These are phyloP conservation scores for Yamadazyma dendronema DNA, from an alignment of 1,139 yeast species.

Conservation along the genomic window DNA sequence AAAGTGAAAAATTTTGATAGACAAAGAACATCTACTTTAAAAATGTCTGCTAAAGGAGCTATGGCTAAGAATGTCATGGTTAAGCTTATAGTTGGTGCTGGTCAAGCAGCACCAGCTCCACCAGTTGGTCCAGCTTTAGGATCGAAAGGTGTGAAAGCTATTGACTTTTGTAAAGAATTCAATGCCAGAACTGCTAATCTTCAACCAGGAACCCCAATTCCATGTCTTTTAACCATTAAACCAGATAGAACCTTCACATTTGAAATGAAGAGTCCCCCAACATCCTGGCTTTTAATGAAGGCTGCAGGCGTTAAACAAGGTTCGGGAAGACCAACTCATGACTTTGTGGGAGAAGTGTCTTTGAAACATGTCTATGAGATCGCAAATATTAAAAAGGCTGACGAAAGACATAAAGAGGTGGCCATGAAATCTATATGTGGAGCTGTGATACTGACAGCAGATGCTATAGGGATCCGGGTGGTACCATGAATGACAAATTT, in stretches of 20 bases:
- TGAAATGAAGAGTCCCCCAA: slow-evolving; percentile 88
- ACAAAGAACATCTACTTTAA: background rate
- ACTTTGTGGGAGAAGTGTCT: slow-evolving; percentile 67
- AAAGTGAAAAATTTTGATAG: slow-evolving; percentile 10
- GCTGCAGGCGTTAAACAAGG: slow-evolving; percentile 88
- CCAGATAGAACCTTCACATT: slow-evolving; percentile 92
- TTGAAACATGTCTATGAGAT: slow-evolving; percentile 92
- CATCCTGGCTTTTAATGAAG: slow-evolving; percentile 79
- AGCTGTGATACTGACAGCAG: slow-evolving; percentile 82
- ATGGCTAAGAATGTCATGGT: slow-evolving; percentile 53
- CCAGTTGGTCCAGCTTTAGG: slow-evolving; percentile 99
- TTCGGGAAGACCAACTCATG: slow-evolving; percentile 52
- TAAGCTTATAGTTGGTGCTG: slow-evolving; percentile 95
- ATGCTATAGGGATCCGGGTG: slow-evolving; percentile 81
- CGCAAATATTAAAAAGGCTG: slow-evolving; percentile 90
- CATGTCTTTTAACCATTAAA: slow-evolving; percentile 76
- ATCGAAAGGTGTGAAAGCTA: slow-evolving; percentile 97
- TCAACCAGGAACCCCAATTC: slow-evolving; percentile 85
- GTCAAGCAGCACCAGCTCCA: slow-evolving; percentile 98
- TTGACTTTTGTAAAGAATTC: slow-evolving; percentile 97
- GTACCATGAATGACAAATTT: slow-evolving; percentile 43
- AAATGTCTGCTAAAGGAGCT: slow-evolving; percentile 27
- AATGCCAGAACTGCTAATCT: slow-evolving; percentile 92
- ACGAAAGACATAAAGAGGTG: slow-evolving; percentile 70
- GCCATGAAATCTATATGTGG: slow-evolving; percentile 78